phyloP scores from a whole-genome alignment of 208 protist species.

The Phytomonas francai region DNA sequence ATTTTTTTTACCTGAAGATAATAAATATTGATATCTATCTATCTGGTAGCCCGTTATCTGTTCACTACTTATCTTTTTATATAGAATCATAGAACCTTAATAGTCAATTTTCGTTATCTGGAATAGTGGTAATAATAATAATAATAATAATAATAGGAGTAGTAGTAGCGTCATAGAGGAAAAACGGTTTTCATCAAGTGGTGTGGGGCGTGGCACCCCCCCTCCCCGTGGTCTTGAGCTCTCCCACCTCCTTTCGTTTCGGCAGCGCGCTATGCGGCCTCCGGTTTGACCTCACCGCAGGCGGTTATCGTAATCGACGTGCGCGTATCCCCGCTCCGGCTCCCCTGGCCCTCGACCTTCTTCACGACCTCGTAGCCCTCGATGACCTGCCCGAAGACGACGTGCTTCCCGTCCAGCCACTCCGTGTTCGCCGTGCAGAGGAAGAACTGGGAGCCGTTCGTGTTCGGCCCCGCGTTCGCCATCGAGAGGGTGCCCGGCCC shows the following conservation, averaged over 20 bases:
- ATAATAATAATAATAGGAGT: background rate
- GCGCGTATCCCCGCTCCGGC: conserved; percentile 34
- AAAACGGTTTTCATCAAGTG: background rate
- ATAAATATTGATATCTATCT: too few species aligned
- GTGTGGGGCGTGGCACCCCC: background rate
- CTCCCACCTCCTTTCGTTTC: background rate
- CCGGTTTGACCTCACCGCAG: conserved; percentile 93
- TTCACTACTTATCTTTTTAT: background rate
- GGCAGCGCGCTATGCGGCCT: conserved; percentile 12
- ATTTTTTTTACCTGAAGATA: too few species aligned
- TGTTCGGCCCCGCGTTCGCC: conserved; percentile 91
- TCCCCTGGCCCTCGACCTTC: conserved; percentile 75
- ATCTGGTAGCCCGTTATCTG: background rate
- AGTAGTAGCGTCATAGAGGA: too few species aligned
- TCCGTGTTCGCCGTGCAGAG: conserved; percentile 70
- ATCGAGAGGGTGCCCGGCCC: conserved; percentile 78
- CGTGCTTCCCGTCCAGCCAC: conserved; percentile 94
- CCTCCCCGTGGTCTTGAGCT: background rate
- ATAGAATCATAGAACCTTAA: background rate
- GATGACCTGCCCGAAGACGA: conserved; percentile 93
- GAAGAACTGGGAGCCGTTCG: conserved; percentile 92
- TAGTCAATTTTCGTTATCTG: background rate
- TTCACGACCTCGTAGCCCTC: conserved; percentile 83
- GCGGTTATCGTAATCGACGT: conserved; percentile 52
- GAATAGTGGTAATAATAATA: background rate